phyloP scores from a whole-genome alignment of 306 rosid species.

The Pyrus pyrifolia region DNA sequence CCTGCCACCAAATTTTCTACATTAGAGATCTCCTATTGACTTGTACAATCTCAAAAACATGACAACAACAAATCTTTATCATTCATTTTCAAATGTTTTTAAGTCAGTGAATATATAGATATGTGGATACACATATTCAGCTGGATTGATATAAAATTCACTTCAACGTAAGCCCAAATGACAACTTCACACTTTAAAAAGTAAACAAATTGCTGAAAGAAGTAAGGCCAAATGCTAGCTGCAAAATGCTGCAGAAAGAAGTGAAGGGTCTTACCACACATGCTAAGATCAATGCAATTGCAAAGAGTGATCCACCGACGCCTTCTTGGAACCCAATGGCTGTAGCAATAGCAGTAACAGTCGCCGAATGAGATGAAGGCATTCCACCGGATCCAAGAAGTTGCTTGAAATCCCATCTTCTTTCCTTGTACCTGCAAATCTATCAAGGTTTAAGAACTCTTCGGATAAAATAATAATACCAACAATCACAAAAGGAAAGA shows the following conservation, averaged over 20 bases:
- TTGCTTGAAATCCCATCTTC: constrained; percentile 81
- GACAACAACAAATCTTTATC: not conserved
- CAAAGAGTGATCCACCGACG: constrained; percentile 72
- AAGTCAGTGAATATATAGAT: not conserved
- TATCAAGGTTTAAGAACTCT: constrained; percentile 33
- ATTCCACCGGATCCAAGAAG: constrained; percentile 95
- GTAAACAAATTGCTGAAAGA: not conserved
- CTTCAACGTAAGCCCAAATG: not conserved
- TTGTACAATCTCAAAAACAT: constrained; percentile 5
- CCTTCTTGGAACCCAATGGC: constrained; percentile 93
- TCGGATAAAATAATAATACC: constrained; percentile 11
- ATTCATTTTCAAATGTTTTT: not conserved
- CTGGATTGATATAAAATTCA: not conserved
- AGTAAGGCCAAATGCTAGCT: not conserved
- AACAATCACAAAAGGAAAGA: not conserved
- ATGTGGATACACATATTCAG: not conserved
- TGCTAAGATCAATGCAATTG: constrained; percentile 72
- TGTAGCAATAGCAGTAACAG: constrained; percentile 85
- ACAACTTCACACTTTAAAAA: not conserved
- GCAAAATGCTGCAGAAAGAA: not conserved
- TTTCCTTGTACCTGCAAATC: constrained; percentile 78
- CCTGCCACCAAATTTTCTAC: constrained; percentile 50
- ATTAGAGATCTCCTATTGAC: constrained; percentile 29
- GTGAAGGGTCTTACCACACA: constrained; percentile 52
- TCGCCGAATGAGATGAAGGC: constrained; percentile 98